phyloP scores from a whole-genome alignment of 768 basidiomycete genomes.

The Cyclocybe aegerita region DNA sequence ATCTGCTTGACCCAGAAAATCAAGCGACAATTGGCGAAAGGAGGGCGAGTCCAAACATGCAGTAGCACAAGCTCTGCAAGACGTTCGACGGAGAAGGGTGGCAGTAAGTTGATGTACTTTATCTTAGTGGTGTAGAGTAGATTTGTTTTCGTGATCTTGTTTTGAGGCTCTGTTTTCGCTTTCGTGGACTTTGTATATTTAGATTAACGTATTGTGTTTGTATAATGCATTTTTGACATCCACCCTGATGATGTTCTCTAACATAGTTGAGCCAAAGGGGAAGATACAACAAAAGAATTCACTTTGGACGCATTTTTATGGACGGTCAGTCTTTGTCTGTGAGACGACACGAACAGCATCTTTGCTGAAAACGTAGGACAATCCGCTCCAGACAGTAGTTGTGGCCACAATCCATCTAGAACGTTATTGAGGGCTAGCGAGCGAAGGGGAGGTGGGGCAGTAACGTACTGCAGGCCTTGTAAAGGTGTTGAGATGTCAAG shows the following conservation, averaged over 20 bases:
- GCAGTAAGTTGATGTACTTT: constrained; percentile 12
- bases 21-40: constrained; percentile 63
- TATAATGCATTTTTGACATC: constrained; percentile 1
- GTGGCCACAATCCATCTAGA: constrained; percentile 81
- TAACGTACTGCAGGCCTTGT: constrained; percentile 71
- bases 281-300: too few relatives aligned
- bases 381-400: constrained; percentile 91
- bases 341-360: constrained; percentile 64
- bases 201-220: constrained; percentile 14
- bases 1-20: constrained; percentile 40
- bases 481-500: constrained; percentile 53
- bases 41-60: constrained; percentile 61
- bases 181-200: constrained; percentile 10
- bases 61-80: constrained; percentile 64
- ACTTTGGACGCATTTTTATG: too few relatives aligned
- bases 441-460: not conserved
- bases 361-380: constrained; percentile 78
- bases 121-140: not conserved
- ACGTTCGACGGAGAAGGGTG: constrained; percentile 58
- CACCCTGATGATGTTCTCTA: not conserved
- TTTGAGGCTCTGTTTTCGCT: constrained; percentile 2
- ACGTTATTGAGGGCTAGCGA: constrained; percentile 2
- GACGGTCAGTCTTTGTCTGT: constrained; percentile 10
- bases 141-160: constrained; percentile 4
- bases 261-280: too few relatives aligned